Conservation (phyloP, 257 asterid species). For the Fraxinus quadrangulata region DNA sequence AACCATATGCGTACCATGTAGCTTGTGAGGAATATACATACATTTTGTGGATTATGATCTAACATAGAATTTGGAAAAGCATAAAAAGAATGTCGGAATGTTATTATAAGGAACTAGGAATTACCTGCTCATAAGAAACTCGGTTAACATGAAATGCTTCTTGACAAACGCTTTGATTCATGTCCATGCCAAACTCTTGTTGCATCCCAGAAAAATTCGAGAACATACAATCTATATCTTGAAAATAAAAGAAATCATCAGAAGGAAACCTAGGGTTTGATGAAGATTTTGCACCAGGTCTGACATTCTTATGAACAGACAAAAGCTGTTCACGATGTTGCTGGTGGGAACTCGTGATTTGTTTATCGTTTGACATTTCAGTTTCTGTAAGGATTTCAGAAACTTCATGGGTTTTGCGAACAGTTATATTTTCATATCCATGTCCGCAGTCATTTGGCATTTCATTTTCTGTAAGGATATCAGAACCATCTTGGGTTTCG, state of each 20-base stretch:
- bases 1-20: not conserved
- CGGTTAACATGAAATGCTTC: not conserved
- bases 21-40: not conserved
- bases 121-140: constrained; percentile 23
- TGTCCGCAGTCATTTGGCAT: not conserved
- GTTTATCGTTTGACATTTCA: not conserved
- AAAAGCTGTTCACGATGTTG: constrained; percentile 12
- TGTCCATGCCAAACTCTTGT: constrained; percentile 16
- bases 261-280: constrained; percentile 19
- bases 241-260: constrained; percentile 27
- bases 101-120: not conserved
- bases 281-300: constrained; percentile 6
- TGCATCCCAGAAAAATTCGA: constrained; percentile 21
- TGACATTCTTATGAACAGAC: constrained; percentile 6
- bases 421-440: not conserved
- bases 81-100: not conserved
- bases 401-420: not conserved
- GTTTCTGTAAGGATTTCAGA: not conserved
- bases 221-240: constrained; percentile 26
- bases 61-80: not conserved
- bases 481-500: constrained; percentile 14
- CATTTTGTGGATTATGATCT: not conserved
- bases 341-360: not conserved
- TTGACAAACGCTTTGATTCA: not conserved
- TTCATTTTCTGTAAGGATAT: not conserved